Evolutionary conservation across 2,329 filamentous ascomycete genomes (phyloP).

Genomic region (Albifimbria verrucaria): DNA sequence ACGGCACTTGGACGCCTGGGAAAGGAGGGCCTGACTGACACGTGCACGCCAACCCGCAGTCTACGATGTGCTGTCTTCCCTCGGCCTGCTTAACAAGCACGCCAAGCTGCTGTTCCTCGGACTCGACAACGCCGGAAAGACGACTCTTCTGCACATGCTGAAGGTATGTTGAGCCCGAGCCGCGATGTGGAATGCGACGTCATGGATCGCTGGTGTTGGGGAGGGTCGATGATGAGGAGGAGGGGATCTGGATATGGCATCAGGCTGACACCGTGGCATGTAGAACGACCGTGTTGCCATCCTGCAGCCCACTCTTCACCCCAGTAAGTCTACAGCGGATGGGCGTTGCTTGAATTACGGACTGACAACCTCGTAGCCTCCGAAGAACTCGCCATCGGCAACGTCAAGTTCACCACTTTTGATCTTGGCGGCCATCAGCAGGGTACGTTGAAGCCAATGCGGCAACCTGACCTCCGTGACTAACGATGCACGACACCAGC

Average conservation of each 20-base stretch:
- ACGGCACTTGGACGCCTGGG: constrained; percentile 3
- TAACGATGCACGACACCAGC: constrained; percentile 47
- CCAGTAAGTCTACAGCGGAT: constrained; percentile 57
- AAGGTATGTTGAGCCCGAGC: constrained; percentile 59
- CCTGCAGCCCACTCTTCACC: constrained; percentile 85
- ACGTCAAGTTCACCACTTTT: constrained; percentile 92
- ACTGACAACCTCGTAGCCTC: constrained; percentile 56
- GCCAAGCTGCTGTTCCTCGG: constrained; percentile 92
- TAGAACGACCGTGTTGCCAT: constrained; percentile 92
- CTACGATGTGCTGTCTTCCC: constrained; percentile 83
- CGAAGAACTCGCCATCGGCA: constrained; percentile 88
- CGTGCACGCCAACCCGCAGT: constrained; percentile 42
- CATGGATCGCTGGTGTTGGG: background rate
- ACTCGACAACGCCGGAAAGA: constrained; percentile 93
- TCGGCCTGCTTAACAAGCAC: constrained; percentile 92
- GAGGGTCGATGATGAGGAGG: background rate
- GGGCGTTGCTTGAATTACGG: background rate
- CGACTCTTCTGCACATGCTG: constrained; percentile 89
- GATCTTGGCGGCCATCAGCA: constrained; percentile 93
- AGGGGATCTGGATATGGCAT: constrained; percentile 4
- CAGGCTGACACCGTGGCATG: constrained; percentile 17
- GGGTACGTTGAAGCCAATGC: constrained; percentile 45
- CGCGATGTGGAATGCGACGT: background rate
- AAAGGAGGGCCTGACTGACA: constrained; percentile 26
- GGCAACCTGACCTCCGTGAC: constrained; percentile 4